phyloP scores from a whole-genome alignment of 495 filamentous ascomycete genomes.

The Achaetomiella virescens region DNA sequence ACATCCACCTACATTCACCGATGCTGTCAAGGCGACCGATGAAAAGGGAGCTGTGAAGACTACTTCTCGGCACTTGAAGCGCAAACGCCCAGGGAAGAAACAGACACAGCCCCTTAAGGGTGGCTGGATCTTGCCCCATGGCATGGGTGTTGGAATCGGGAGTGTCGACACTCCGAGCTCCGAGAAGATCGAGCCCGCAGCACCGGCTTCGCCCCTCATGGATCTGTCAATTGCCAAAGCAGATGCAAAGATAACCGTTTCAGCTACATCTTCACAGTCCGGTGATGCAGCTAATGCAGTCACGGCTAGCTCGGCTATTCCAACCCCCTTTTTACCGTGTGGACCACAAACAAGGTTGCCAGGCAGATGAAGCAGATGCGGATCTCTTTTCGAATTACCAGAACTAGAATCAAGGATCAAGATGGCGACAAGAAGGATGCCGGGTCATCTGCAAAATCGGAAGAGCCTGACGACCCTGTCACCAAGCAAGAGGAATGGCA shows the following conservation, averaged over 20 bases:
- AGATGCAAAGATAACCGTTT: background rate
- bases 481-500: background rate
- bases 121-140: conserved; percentile 36
- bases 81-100: conserved; percentile 8
- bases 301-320: too few species aligned
- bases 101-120: conserved; percentile 22
- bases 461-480: background rate
- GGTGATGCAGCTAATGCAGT: background rate
- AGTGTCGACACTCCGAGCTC: background rate
- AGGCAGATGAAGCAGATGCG: background rate
- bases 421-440: background rate
- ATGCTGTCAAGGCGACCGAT: background rate
- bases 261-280: background rate
- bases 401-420: background rate
- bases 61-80: background rate
- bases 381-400: background rate
- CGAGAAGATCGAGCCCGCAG: background rate
- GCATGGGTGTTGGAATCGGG: conserved; percentile 26
- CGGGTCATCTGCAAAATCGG: background rate
- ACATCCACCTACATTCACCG: background rate
- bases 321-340: too few species aligned
- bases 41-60: background rate
- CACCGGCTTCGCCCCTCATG: background rate
- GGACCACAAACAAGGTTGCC: background rate
- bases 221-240: too few species aligned